A percentile compares a stretch with the other conserved stretches of the same genome.
These are phyloP conservation scores for Colletotrichum paranaense DNA, from an alignment of 2,329 filamentous ascomycete genomes.

Conservation along the genomic window DNA sequence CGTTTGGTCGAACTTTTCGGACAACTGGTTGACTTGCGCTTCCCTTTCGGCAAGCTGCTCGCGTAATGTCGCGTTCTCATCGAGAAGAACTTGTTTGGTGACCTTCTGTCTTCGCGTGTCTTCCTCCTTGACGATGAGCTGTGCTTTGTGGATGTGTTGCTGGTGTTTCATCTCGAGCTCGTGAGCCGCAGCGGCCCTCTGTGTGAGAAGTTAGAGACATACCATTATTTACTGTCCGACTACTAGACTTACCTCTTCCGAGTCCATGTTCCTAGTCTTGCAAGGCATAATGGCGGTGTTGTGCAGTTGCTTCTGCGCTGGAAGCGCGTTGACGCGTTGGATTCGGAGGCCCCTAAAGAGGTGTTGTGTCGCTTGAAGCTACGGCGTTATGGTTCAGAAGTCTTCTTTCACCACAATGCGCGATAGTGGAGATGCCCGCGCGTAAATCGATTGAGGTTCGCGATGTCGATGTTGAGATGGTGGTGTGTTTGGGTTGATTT, in stretches of 20 bases:
- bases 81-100: conserved; percentile 76
- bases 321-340: conserved; percentile 11
- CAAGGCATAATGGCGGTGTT: conserved; percentile 24
- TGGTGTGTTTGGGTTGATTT: conserved; percentile 22
- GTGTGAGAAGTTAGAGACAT: conserved; percentile 1
- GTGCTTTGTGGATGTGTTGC: conserved; percentile 70
- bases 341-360: background rate
- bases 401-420: background rate
- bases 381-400: background rate
- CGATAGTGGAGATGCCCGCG: conserved; percentile 3
- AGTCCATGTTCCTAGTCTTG: conserved; percentile 35
- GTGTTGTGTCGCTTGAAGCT: background rate
- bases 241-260: conserved; percentile 26
- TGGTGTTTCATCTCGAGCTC: conserved; percentile 78
- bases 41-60: conserved; percentile 71
- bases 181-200: conserved; percentile 61
- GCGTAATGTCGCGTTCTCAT: conserved; percentile 78
- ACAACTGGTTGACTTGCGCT: conserved; percentile 64
- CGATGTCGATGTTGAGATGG: conserved; percentile 4
- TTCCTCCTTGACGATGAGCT: conserved; percentile 80
- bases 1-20: conserved; percentile 52
- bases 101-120: conserved; percentile 76
- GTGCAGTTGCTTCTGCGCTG: conserved; percentile 23
- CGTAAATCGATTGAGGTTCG: background rate
- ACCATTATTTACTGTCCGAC: background rate